Evolutionary conservation across 495 filamentous ascomycete genomes (phyloP).

Genomic region (Lophiostoma macrostomum): DNA sequence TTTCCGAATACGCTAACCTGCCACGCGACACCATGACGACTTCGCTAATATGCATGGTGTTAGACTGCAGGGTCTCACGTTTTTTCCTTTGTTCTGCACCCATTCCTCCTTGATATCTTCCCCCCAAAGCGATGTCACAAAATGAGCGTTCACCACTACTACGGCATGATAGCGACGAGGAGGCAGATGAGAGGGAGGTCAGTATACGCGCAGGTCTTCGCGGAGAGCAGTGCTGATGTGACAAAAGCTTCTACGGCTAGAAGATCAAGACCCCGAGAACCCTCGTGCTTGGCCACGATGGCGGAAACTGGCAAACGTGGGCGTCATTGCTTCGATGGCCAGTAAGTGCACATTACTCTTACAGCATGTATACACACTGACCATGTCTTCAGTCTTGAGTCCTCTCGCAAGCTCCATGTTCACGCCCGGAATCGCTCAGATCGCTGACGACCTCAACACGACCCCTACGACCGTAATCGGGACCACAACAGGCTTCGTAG

Average conservation of each 20-base stretch:
- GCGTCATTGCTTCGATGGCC: slow-evolving; percentile 19
- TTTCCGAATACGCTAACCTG: not conserved
- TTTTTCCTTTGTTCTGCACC: too few species aligned
- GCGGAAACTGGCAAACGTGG: slow-evolving; percentile 23
- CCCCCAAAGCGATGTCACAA: not conserved
- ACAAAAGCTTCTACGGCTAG: slow-evolving; percentile 4
- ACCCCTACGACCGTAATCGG: slow-evolving; percentile 9
- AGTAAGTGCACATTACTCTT: not conserved
- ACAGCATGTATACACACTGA: not conserved
- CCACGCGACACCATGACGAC: not conserved
- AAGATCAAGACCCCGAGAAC: slow-evolving; percentile 7
- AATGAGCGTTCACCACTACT: slow-evolving; percentile 10
- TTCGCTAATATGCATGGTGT: not conserved
- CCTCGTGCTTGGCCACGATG: slow-evolving; percentile 17
- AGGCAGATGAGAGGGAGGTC: slow-evolving; percentile 5
- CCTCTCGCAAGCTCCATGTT: slow-evolving; percentile 30
- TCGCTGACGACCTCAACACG: slow-evolving; percentile 24
- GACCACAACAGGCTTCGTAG: slow-evolving; percentile 36
- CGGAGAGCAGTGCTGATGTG: not conserved
- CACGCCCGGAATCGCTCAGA: slow-evolving; percentile 28
- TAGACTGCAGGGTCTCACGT: not conserved
- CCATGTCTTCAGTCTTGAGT: slow-evolving; percentile 4
- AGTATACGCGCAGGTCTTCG: not conserved
- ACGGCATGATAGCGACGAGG: not conserved
- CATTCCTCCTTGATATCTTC: not conserved